phyloP scores from a whole-genome alignment of 2,329 filamentous ascomycete species.

The Curvularia sp. region DNA sequence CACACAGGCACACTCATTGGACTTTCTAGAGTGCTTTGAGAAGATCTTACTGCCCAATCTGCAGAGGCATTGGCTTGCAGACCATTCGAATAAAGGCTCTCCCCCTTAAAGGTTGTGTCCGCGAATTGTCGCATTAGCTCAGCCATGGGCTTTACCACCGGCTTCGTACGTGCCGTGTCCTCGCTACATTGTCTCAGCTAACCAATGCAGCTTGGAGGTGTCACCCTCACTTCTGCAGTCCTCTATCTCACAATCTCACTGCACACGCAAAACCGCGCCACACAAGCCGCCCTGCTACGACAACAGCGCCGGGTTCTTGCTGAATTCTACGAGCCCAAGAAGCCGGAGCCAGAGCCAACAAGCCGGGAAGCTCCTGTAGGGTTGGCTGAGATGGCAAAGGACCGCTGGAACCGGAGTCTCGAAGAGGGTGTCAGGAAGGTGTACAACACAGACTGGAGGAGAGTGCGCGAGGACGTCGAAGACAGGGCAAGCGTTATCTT shows the following conservation, averaged over 20 bases:
- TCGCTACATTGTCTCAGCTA: not conserved
- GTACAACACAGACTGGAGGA: slow-evolving; percentile 57
- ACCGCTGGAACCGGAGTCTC: slow-evolving; percentile 59
- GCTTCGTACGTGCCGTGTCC: slow-evolving; percentile 53
- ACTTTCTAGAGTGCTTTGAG: not conserved
- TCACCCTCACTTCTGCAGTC: slow-evolving; percentile 58
- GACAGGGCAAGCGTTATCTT: slow-evolving; percentile 49
- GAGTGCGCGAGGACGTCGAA: slow-evolving; percentile 52
- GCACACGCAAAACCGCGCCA: slow-evolving; percentile 57
- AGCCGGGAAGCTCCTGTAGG: slow-evolving; percentile 52
- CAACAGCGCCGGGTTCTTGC: slow-evolving; percentile 56
- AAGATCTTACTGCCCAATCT: not conserved
- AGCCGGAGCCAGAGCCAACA: slow-evolving; percentile 49
- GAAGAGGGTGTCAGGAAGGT: slow-evolving; percentile 54
- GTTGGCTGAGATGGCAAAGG: slow-evolving; percentile 57
- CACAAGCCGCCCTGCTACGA: slow-evolving; percentile 56
- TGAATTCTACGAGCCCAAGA: slow-evolving; percentile 55
- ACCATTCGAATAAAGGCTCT: not conserved
- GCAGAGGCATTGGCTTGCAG: slow-evolving; percentile 17
- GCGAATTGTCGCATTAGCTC: slow-evolving; percentile 10
- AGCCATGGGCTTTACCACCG: slow-evolving; percentile 61
- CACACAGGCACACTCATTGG: not conserved
- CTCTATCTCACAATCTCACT: slow-evolving; percentile 52
- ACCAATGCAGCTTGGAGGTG: slow-evolving; percentile 55
- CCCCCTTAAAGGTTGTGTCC: not conserved